Conservation (phyloP, 345 rosid species). For the Eucalyptus viminalis region DNA sequence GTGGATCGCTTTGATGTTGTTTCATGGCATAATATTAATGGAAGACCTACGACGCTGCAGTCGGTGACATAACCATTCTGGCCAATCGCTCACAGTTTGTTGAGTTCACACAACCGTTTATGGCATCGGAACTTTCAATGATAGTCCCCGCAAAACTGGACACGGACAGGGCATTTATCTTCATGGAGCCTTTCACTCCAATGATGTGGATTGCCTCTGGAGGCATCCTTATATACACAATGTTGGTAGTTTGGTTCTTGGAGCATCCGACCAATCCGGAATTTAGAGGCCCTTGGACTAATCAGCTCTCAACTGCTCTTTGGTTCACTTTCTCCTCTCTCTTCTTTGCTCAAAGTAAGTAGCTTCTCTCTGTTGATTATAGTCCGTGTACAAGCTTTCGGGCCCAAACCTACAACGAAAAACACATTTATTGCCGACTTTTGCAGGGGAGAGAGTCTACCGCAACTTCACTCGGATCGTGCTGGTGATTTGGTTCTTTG, state of each 20-base stretch:
- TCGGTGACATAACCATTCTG: slow-evolving; percentile 47
- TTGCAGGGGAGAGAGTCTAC: slow-evolving; percentile 26
- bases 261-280: slow-evolving; percentile 24
- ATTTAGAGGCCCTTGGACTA: slow-evolving; percentile 16
- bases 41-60: slow-evolving; percentile 32
- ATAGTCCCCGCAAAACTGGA: slow-evolving; percentile 10
- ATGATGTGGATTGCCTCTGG: slow-evolving; percentile 36
- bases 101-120: slow-evolving; percentile 41
- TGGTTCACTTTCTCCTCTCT: slow-evolving; percentile 41
- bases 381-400: background rate
- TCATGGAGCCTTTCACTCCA: slow-evolving; percentile 35
- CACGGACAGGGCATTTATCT: slow-evolving; percentile 18
- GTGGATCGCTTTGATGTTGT: background rate
- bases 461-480: slow-evolving; percentile 29
- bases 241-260: slow-evolving; percentile 37
- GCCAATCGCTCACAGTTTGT: slow-evolving; percentile 10
- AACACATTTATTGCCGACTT: background rate
- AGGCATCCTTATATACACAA: slow-evolving; percentile 20
- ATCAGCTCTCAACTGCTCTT: slow-evolving; percentile 23
- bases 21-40: background rate
- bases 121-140: slow-evolving; percentile 44
- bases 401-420: background rate
- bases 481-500: slow-evolving; percentile 39
- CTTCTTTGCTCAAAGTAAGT: slow-evolving; percentile 51
- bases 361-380: background rate